Evolutionary conservation across 345 rosid species (phyloP).

Genomic region (Corchorus olitorius): DNA sequence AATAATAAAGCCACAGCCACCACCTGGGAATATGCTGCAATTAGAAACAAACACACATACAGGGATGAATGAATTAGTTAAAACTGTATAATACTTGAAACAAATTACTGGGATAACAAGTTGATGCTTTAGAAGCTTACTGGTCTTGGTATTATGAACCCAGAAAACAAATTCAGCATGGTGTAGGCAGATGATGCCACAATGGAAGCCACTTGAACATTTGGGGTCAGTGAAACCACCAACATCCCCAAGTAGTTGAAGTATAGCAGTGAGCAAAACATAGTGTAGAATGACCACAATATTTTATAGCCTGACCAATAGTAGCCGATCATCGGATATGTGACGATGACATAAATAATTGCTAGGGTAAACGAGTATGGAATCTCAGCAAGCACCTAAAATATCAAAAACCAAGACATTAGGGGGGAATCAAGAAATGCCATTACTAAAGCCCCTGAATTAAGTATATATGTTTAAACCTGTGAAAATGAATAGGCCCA

Average conservation of each 20-base stretch:
- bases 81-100: too few species aligned
- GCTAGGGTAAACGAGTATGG: conserved; percentile 30
- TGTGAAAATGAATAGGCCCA: conserved; percentile 70
- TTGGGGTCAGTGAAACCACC: conserved; percentile 39
- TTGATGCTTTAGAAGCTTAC: conserved; percentile 14
- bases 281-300: conserved; percentile 33
- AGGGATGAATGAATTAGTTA: too few species aligned
- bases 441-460: too few species aligned
- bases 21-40: conserved; percentile 10
- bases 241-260: conserved; percentile 40
- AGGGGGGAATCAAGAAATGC: background rate
- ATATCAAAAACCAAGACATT: background rate
- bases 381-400: conserved; percentile 27
- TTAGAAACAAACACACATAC: too few species aligned
- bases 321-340: conserved; percentile 36
- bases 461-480: conserved; percentile 30
- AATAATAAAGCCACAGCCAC: conserved; percentile 13
- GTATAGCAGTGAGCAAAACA: conserved; percentile 27
- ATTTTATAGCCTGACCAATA: conserved; percentile 36
- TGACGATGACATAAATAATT: conserved; percentile 28
- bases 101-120: too few species aligned
- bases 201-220: conserved; percentile 32
- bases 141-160: conserved; percentile 34
- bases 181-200: conserved; percentile 32
- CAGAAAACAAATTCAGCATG: conserved; percentile 36